phyloP scores from a whole-genome alignment of 495 filamentous ascomycete species.

The Glonium stellatum region DNA sequence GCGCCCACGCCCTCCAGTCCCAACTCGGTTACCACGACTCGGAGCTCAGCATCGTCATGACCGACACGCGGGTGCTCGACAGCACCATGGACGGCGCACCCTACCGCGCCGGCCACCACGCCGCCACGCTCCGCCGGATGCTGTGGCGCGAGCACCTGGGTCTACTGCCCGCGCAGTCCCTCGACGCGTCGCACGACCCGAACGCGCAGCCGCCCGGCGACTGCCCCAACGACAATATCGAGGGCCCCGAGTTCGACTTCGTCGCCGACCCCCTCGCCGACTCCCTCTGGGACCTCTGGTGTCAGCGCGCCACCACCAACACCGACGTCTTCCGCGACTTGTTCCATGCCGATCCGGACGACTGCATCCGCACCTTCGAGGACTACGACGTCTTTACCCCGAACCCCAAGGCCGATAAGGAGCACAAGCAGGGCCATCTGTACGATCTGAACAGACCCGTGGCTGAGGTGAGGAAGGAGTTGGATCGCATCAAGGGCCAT shows the following conservation, averaged over 20 bases:
- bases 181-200: slow-evolving; percentile 62
- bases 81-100: slow-evolving; percentile 71
- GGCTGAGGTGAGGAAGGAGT: slow-evolving; percentile 61
- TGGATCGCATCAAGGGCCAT: slow-evolving; percentile 79
- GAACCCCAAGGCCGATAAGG: slow-evolving; percentile 41
- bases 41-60: slow-evolving; percentile 87
- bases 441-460: slow-evolving; percentile 67
- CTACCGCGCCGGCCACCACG: slow-evolving; percentile 67
- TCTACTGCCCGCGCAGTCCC: slow-evolving; percentile 63
- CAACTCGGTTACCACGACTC: slow-evolving; percentile 86
- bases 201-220: slow-evolving; percentile 78
- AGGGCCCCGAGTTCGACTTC: slow-evolving; percentile 62
- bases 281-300: slow-evolving; percentile 81
- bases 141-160: slow-evolving; percentile 94
- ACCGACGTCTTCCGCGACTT: slow-evolving; percentile 78
- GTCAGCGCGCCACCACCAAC: slow-evolving; percentile 63
- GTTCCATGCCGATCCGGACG: slow-evolving; percentile 90
- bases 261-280: slow-evolving; percentile 78
- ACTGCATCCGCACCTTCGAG: slow-evolving; percentile 65
- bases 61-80: slow-evolving; percentile 68
- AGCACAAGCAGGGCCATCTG: slow-evolving; percentile 73
- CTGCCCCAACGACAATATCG: slow-evolving; percentile 57
- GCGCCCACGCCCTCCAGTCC: slow-evolving; percentile 40
- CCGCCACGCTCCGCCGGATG: slow-evolving; percentile 71
- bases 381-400: slow-evolving; percentile 67